Base-by-base conservation (phyloP, 2,329 filamentous ascomycete species). In the Alternaria ethzedia region DNA sequence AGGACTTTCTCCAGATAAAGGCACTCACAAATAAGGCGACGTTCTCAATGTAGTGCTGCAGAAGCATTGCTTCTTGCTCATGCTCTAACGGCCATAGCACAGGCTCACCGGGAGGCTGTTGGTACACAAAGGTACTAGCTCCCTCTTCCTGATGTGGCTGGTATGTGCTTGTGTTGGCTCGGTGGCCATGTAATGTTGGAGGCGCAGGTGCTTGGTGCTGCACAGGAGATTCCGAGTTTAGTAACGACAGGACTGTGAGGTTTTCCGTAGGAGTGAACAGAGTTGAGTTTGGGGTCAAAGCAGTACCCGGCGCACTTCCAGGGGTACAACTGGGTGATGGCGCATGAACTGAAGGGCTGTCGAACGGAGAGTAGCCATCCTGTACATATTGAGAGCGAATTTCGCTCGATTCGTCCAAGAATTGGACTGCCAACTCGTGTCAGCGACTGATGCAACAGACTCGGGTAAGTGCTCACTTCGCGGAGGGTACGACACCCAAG, bases 1-100 rank as follows among this genome's bases (percentile, higher is more conserved):
- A 20, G 5, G 25, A 20, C 13, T 30, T 17, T 23, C 6, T 13
- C 4, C 10, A 20, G 36, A 17, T 9, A 0, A 0, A 12, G 11
- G 4, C 8, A 71, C 76, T 54, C 57, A 79, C 76, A 44, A 80
- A 80, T 20, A 78, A 64, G 2, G 77, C 77, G 43, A 79, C 73
- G 28, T 79, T 73, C 26, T 79, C 76, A 21, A 80, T 74, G 43
- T 79, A 80, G 57, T 79, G 76, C 41, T 74, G 73, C 3, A 79
- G 64, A 13, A 80, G 65, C 75, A 78, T 79, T 6, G 77, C 77
- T 46, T 80, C 78, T 50, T 78, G 76, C 49, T 80, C 78, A 32
- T 75, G 72, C 45, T 77, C 72, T 10, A 79, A 56, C 2, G 78
- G 77, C 77, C 77, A 79, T 17, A 79, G 54, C 8, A 78, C 74